Percentiles rank a stretch among this genome's conserved stretches.
phyloP scores from a whole-genome alignment of 768 basidiomycete species.

The Trametes maxima region DNA sequence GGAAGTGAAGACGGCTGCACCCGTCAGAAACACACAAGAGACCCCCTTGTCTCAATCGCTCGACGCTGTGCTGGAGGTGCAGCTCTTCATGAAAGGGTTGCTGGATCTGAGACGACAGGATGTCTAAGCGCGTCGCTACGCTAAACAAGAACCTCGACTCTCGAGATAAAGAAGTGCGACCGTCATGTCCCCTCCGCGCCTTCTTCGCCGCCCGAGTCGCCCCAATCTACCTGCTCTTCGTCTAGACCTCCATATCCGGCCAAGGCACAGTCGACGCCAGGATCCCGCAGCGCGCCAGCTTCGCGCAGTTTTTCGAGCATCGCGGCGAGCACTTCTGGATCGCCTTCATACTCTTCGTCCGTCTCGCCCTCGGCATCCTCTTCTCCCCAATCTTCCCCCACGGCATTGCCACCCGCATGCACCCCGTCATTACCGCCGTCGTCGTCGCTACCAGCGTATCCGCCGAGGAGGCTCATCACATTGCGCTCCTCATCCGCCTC shows the following conservation, averaged over 20 bases:
- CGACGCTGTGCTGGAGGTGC: slow-evolving; percentile 79
- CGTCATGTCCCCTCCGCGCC: slow-evolving; percentile 16
- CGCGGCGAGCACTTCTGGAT: slow-evolving; percentile 42
- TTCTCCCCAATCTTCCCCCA: slow-evolving; percentile 39
- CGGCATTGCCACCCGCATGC: slow-evolving; percentile 31
- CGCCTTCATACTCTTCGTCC: slow-evolving; percentile 37
- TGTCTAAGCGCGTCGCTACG: slow-evolving; percentile 38
- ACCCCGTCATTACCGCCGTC: slow-evolving; percentile 13
- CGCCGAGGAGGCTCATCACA: slow-evolving; percentile 44
- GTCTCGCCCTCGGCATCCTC: slow-evolving; percentile 36
- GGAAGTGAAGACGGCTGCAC: slow-evolving; percentile 81
- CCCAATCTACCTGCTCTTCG: slow-evolving; percentile 58
- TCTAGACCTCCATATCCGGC: slow-evolving; percentile 31
- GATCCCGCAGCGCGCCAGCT: slow-evolving; percentile 34
- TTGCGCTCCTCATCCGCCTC: slow-evolving; percentile 41
- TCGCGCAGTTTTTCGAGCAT: slow-evolving; percentile 47
- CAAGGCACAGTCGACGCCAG: slow-evolving; percentile 18
- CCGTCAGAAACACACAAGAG: slow-evolving; percentile 76
- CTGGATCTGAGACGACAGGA: slow-evolving; percentile 79
- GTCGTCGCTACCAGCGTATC: slow-evolving; percentile 53
- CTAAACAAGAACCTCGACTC: too few relatives aligned
- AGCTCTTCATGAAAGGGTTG: slow-evolving; percentile 81
- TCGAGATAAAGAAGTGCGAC: background rate
- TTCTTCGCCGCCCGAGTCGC: slow-evolving; percentile 44
- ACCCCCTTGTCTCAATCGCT: slow-evolving; percentile 71